phyloP scores from a whole-genome alignment of 176 grass and related monocot genomes.

The Chloris gayana region DNA sequence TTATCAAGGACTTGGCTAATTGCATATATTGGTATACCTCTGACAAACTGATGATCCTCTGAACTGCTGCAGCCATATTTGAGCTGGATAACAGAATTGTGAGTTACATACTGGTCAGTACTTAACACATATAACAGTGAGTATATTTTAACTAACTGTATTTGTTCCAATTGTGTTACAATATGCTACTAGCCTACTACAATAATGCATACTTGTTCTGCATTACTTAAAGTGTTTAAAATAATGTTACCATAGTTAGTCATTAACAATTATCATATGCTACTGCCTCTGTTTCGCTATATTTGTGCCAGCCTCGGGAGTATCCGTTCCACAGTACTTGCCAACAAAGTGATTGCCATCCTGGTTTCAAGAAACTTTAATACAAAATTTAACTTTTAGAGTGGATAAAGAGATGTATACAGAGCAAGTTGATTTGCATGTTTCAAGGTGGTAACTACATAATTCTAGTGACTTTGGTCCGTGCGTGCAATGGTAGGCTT shows the following conservation, averaged over 20 bases:
- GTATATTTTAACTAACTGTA: background rate
- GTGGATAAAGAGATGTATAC: background rate
- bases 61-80: constrained; percentile 90
- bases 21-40: constrained; percentile 97
- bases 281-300: background rate
- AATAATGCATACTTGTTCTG: too few species aligned
- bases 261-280: too few species aligned
- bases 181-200: too few species aligned
- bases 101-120: constrained; percentile 3
- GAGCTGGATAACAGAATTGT: constrained; percentile 56
- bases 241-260: too few species aligned
- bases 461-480: background rate
- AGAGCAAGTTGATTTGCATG: background rate
- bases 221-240: too few species aligned
- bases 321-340: background rate
- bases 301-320: background rate
- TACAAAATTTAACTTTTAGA: background rate
- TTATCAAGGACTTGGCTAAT: constrained; percentile 95
- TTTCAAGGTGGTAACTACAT: background rate
- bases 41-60: constrained; percentile 99
- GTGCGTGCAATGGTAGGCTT: background rate
- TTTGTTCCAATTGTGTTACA: too few species aligned
- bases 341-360: background rate
- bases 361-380: background rate
- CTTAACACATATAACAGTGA: constrained; percentile 1